phyloP scores from a whole-genome alignment of 1,284 basidiomycete genomes.

The Sporisorium exsertum region DNA sequence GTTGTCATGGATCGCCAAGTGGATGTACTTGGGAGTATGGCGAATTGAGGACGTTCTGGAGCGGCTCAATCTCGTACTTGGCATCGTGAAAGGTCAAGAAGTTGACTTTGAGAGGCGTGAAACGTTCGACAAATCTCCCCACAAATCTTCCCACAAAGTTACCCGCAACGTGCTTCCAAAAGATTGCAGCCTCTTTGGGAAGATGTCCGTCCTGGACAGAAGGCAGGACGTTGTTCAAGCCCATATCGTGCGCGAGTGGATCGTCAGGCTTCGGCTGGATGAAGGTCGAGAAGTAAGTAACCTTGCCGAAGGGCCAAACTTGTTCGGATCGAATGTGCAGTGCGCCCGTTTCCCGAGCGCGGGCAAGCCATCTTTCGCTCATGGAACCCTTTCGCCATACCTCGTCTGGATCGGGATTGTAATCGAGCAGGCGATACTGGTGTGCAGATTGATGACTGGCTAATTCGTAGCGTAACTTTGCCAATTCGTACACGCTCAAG shows the following conservation, averaged over 20 bases:
- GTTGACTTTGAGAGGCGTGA: conserved; percentile 8
- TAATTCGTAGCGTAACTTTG: not conserved
- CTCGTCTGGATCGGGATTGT: not conserved
- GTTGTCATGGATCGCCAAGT: not conserved
- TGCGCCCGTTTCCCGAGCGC: not conserved
- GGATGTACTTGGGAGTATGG: not conserved
- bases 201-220: not conserved
- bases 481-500: not conserved
- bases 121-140: not conserved
- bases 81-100: not conserved
- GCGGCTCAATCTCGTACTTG: not conserved
- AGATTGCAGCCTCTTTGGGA: conserved; percentile 12
- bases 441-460: not conserved
- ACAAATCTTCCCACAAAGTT: too few species aligned
- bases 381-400: not conserved
- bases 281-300: not conserved
- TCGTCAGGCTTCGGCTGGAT: not conserved
- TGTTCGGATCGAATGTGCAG: not conserved
- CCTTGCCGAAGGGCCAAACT: not conserved
- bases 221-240: not conserved
- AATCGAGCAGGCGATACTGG: not conserved
- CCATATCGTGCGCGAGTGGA: not conserved
- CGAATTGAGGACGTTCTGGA: not conserved
- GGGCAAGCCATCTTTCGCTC: not conserved
- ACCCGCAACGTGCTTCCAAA: conserved; percentile 20